Percentiles rank a stretch among this genome's conserved stretches.
Evolutionary conservation across 2,329 filamentous ascomycete genomes (phyloP).

Genomic region (Talaromyces rugulosus): DNA sequence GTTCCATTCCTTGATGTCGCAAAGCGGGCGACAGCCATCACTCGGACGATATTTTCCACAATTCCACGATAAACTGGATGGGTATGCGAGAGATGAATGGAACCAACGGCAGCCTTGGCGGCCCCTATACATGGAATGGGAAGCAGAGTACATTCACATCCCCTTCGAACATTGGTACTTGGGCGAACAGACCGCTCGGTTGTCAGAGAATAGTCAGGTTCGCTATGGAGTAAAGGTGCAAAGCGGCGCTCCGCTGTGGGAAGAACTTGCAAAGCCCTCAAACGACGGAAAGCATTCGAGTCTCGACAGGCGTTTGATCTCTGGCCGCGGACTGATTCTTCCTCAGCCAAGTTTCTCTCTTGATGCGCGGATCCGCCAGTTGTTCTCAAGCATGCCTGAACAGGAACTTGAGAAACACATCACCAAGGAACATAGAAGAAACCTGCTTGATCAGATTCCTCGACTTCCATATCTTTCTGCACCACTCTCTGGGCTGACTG

Average conservation of each 20-base stretch:
- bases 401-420: not conserved
- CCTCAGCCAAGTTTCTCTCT: conserved; percentile 39
- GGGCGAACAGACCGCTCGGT: not conserved
- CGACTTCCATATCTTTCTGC: not conserved
- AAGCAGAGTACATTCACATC: conserved; percentile 40
- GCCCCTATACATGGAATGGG: conserved; percentile 44
- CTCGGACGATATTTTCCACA: conserved; percentile 5
- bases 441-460: not conserved
- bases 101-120: conserved; percentile 34
- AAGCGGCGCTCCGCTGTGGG: too few relatives aligned
- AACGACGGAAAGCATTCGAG: too few relatives aligned
- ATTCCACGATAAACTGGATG: conserved; percentile 17
- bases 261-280: too few relatives aligned
- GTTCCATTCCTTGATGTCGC: not conserved
- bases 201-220: not conserved
- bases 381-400: conserved; percentile 26
- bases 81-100: not conserved
- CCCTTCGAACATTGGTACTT: conserved; percentile 30
- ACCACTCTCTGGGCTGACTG: not conserved
- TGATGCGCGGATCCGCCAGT: conserved; percentile 28
- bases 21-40: not conserved
- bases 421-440: not conserved
- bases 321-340: conserved; percentile 37
- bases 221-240: conserved; percentile 1
- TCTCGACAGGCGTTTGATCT: conserved; percentile 23